Conservation (phyloP, 257 asterid genomes). For the Nicotiana sylvestris region DNA sequence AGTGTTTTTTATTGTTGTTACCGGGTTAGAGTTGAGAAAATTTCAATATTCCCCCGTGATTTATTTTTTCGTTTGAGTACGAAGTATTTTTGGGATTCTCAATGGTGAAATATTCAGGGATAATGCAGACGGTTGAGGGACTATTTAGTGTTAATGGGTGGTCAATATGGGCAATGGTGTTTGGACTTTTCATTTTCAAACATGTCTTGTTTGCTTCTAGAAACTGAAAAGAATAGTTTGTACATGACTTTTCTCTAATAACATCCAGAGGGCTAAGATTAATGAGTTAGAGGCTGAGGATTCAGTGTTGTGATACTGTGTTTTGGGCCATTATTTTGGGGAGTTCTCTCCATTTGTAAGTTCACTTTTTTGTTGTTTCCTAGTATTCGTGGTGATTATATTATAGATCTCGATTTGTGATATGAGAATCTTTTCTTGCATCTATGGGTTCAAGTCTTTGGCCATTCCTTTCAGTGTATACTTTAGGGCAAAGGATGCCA, state of each 20-base stretch:
- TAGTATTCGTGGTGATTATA: slow-evolving; percentile 3
- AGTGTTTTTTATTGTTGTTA: neutral
- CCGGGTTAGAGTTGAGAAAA: neutral
- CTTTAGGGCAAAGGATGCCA: neutral
- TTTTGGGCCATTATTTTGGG: neutral
- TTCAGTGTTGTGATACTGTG: neutral
- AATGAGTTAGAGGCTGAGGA: neutral
- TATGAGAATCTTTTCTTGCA: neutral
- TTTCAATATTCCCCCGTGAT: neutral
- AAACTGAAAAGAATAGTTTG: neutral
- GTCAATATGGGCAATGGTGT: neutral
- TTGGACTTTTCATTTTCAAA: neutral
- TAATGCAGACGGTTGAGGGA: neutral
- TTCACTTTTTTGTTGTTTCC: neutral
- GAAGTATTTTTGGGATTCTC: neutral
- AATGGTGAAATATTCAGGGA: neutral
- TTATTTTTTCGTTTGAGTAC: neutral
- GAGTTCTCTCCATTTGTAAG: neutral
- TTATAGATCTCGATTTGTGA: neutral
- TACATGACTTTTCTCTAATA: neutral
- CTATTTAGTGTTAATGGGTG: neutral
- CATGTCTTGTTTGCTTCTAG: neutral
- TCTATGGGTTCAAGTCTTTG: neutral
- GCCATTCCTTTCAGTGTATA: neutral
- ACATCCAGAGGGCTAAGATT: neutral